These are phyloP conservation scores for Delphinella strobiligena DNA, from an alignment of 2,329 filamentous ascomycete genomes.

Conservation along the genomic window DNA sequence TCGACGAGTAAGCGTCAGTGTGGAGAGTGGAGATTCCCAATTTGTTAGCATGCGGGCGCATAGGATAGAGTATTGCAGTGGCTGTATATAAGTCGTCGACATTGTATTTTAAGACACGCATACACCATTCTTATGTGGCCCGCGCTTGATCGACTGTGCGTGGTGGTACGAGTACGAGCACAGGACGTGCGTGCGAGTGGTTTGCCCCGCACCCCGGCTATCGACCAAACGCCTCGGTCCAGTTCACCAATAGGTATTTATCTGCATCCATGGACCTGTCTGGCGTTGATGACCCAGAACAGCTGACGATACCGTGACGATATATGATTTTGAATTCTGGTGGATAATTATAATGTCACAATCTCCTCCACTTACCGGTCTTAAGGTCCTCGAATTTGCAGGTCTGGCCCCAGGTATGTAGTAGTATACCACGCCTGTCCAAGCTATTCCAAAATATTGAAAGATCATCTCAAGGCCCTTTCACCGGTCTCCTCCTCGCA, in stretches of 20 bases:
- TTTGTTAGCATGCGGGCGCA: background rate
- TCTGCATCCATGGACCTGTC: too few species aligned
- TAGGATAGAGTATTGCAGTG: background rate
- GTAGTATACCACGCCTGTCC: slow-evolving; percentile 1
- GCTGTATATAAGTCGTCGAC: background rate
- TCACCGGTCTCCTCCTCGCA: slow-evolving; percentile 75
- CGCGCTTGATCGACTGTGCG: too few species aligned
- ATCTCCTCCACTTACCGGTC: slow-evolving; percentile 40
- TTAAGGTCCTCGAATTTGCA: slow-evolving; percentile 55
- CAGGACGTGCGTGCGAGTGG: too few species aligned
- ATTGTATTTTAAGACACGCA: too few species aligned
- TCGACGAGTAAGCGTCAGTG: slow-evolving; percentile 61
- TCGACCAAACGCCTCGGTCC: too few species aligned
- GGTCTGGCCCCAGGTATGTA: slow-evolving; percentile 45
- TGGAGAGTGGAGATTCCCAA: slow-evolving; percentile 1
- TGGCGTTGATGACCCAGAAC: too few species aligned
- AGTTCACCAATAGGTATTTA: too few species aligned
- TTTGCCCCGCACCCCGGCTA: too few species aligned
- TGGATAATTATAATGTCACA: slow-evolving; percentile 5
- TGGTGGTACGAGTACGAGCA: too few species aligned
- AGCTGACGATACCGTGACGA: too few species aligned
- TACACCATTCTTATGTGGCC: too few species aligned
- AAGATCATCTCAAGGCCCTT: slow-evolving; percentile 50
- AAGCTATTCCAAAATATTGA: background rate
- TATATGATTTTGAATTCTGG: too few species aligned